phyloP scores from a whole-genome alignment of 2,329 filamentous ascomycete genomes.

The Colletotrichum higginsianum region DNA sequence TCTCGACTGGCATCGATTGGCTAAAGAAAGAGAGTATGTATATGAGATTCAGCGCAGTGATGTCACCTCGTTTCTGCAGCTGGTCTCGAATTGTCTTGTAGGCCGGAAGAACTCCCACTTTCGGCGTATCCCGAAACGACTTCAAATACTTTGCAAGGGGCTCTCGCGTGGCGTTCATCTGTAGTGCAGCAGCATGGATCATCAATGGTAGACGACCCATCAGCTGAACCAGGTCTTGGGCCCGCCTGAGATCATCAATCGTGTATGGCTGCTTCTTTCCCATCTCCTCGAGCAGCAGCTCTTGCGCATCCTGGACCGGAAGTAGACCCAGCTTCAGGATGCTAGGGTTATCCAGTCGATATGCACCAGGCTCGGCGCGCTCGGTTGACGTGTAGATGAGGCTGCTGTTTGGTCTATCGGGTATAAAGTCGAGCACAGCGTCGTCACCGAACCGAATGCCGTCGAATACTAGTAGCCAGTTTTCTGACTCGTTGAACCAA shows the following conservation, averaged over 20 bases:
- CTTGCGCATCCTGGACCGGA: constrained; percentile 69
- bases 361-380: constrained; percentile 67
- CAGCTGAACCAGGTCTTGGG: constrained; percentile 73
- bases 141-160: constrained; percentile 74
- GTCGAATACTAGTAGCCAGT: constrained; percentile 79
- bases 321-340: constrained; percentile 70
- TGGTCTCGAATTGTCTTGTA: constrained; percentile 66
- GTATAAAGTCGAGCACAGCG: constrained; percentile 73
- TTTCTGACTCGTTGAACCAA: constrained; percentile 74
- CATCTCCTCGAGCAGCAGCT: constrained; percentile 74
- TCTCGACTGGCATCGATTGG: constrained; percentile 75
- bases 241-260: constrained; percentile 68
- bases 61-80: constrained; percentile 60
- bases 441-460: constrained; percentile 74
- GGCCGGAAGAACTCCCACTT: constrained; percentile 64
- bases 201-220: constrained; percentile 78
- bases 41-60: constrained; percentile 75
- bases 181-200: constrained; percentile 76
- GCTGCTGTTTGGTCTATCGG: constrained; percentile 72
- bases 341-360: constrained; percentile 71
- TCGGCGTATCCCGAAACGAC: constrained; percentile 69
- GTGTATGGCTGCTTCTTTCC: constrained; percentile 70
- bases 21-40: constrained; percentile 76
- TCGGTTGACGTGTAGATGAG: constrained; percentile 80
- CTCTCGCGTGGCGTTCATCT: constrained; percentile 73